Conservation (phyloP, 768 basidiomycete species). For the Auricularia cornea region DNA sequence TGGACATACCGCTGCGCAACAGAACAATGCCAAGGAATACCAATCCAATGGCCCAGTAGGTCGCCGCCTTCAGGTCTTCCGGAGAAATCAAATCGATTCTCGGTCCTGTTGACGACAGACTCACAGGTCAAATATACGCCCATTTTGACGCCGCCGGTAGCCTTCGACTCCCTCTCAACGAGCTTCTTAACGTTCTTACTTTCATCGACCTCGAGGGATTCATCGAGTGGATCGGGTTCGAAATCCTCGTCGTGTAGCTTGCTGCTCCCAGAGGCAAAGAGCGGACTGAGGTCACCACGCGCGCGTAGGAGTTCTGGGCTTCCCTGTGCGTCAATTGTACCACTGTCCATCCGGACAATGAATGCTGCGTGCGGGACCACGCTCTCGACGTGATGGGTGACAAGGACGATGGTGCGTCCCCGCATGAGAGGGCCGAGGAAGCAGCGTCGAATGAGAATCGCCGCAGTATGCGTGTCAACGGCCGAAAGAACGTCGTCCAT, state of each 20-base stretch:
- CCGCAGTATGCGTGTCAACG: constrained; percentile 72
- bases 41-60: neutral
- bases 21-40: neutral
- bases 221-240: neutral
- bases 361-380: constrained; percentile 67
- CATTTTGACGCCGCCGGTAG: neutral
- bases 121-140: neutral
- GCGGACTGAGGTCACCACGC: constrained; percentile 40
- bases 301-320: constrained; percentile 54
- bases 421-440: constrained; percentile 52
- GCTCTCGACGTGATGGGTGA: constrained; percentile 80
- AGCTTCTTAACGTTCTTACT: neutral
- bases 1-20: neutral
- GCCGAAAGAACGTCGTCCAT: constrained; percentile 34
- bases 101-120: too few relatives aligned
- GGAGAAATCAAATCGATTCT: neutral
- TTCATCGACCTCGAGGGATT: neutral
- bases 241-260: neutral
- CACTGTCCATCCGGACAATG: constrained; percentile 71
- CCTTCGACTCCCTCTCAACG: neutral
- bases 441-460: constrained; percentile 57
- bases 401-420: constrained; percentile 67
- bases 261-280: constrained; percentile 22
- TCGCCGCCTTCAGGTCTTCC: neutral
- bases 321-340: constrained; percentile 70